Percentiles rank a stretch among this genome's conserved stretches.
Evolutionary conservation across 768 basidiomycete species (phyloP).

Genomic region (Tulasnella sp.): DNA sequence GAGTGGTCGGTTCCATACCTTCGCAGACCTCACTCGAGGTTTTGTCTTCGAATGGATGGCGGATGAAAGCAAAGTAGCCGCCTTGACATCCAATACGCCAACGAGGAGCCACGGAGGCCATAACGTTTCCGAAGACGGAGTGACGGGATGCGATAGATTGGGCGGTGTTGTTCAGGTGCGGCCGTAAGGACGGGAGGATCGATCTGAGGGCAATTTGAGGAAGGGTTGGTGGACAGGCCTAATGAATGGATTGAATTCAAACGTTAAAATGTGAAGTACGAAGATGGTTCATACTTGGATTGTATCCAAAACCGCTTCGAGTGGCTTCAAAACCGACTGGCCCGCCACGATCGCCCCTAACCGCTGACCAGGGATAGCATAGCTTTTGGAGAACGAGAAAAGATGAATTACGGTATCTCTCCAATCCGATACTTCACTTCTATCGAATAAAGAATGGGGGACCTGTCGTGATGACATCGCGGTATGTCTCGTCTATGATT

Average conservation of each 20-base stretch:
- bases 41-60: slow-evolving; percentile 54
- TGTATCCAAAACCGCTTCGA: slow-evolving; percentile 67
- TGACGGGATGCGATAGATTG: slow-evolving; percentile 52
- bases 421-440: slow-evolving; percentile 47
- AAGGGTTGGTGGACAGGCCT: slow-evolving; percentile 70
- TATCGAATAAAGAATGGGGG: slow-evolving; percentile 57
- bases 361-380: slow-evolving; percentile 77
- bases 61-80: slow-evolving; percentile 76
- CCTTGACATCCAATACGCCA: slow-evolving; percentile 67
- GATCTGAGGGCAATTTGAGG: slow-evolving; percentile 62
- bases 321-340: slow-evolving; percentile 49
- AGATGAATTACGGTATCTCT: slow-evolving; percentile 60
- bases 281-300: slow-evolving; percentile 51
- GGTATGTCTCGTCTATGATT: slow-evolving; percentile 84
- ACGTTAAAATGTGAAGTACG: background rate
- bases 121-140: slow-evolving; percentile 46
- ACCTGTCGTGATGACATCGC: slow-evolving; percentile 61
- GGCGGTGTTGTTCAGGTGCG: slow-evolving; percentile 54
- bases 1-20: slow-evolving; percentile 45
- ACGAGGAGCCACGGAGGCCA: slow-evolving; percentile 43
- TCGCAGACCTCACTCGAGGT: slow-evolving; percentile 54
- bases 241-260: slow-evolving; percentile 14
- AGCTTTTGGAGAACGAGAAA: slow-evolving; percentile 78
- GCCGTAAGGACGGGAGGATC: slow-evolving; percentile 52
- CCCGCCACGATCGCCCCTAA: slow-evolving; percentile 69